Evolutionary conservation across 495 filamentous ascomycete species (phyloP).

Genomic region (Aspergillus haitiensis): DNA sequence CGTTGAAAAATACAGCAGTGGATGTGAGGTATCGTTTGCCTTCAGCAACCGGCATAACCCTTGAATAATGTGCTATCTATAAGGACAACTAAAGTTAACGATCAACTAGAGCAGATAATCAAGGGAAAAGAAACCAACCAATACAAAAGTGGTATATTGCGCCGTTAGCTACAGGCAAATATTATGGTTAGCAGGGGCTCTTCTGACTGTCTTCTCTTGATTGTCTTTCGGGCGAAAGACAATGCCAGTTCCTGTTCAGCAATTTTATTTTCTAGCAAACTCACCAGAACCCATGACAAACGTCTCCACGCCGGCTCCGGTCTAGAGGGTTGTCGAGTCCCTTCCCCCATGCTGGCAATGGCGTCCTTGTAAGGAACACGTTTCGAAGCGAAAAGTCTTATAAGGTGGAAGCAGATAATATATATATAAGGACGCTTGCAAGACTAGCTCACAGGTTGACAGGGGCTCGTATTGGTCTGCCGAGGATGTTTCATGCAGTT

Average conservation of each 20-base stretch:
- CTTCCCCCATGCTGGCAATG: conserved; percentile 40
- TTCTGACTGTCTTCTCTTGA: not conserved
- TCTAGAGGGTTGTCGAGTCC: conserved; percentile 38
- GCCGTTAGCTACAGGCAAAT: conserved; percentile 34
- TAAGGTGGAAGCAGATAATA: not conserved
- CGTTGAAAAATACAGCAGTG: conserved; percentile 91
- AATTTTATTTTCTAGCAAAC: conserved; percentile 16
- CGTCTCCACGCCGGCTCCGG: conserved; percentile 74
- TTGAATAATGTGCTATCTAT: conserved; percentile 88
- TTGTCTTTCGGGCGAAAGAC: not conserved
- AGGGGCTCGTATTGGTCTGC: conserved; percentile 11
- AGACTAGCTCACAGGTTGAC: not conserved
- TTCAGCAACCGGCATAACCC: conserved; percentile 79
- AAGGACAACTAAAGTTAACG: conserved; percentile 21
- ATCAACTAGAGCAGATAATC: not conserved
- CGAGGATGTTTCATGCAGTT: conserved; percentile 24
- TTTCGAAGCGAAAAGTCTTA: not conserved
- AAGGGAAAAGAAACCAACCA: conserved; percentile 31
- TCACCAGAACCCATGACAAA: conserved; percentile 75
- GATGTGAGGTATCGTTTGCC: conserved; percentile 89
- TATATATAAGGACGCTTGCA: not conserved
- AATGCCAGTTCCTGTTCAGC: not conserved
- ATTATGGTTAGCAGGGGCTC: conserved; percentile 24
- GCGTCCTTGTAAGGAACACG: not conserved
- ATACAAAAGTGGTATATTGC: conserved; percentile 42